Conservation (phyloP, 495 filamentous ascomycete species). For the Annulohypoxylon bovei region DNA sequence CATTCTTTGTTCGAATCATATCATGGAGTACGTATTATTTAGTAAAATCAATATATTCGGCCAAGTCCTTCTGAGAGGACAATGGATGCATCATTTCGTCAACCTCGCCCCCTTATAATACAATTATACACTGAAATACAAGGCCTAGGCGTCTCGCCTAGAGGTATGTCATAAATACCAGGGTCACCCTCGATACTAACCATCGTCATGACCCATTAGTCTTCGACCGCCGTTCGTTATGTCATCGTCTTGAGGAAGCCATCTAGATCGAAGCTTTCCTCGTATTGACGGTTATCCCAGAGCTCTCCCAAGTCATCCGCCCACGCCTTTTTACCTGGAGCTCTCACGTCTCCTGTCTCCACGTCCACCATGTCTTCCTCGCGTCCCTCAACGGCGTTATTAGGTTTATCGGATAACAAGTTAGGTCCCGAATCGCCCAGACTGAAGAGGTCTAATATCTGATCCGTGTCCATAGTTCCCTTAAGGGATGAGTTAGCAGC, state of each 20-base stretch:
- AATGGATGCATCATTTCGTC: conserved; percentile 11
- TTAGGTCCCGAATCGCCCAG: conserved; percentile 79
- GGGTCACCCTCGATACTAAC: background rate
- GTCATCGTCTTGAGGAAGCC: conserved; percentile 93
- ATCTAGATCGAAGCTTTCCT: conserved; percentile 95
- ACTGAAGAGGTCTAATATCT: conserved; percentile 96
- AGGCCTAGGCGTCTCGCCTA: background rate
- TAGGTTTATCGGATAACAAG: conserved; percentile 65
- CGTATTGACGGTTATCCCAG: conserved; percentile 96
- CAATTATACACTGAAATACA: conserved; percentile 38
- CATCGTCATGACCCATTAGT: conserved; percentile 16
- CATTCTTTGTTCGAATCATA: background rate
- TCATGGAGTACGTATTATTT: background rate
- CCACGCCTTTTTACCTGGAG: conserved; percentile 96
- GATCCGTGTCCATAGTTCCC: conserved; percentile 91
- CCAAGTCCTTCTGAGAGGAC: conserved; percentile 7
- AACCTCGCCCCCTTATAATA: conserved; percentile 18
- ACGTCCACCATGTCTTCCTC: conserved; percentile 96
- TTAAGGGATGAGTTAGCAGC: conserved; percentile 31
- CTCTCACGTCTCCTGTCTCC: conserved; percentile 87
- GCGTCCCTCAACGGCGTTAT: conserved; percentile 64
- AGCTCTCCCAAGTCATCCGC: conserved; percentile 93
- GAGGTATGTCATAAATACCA: background rate
- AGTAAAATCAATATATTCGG: conserved; percentile 18
- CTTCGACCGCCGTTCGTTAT: conserved; percentile 33